phyloP scores from a whole-genome alignment of 164 flowering plant genomes.

The Dillenia turbinata region DNA sequence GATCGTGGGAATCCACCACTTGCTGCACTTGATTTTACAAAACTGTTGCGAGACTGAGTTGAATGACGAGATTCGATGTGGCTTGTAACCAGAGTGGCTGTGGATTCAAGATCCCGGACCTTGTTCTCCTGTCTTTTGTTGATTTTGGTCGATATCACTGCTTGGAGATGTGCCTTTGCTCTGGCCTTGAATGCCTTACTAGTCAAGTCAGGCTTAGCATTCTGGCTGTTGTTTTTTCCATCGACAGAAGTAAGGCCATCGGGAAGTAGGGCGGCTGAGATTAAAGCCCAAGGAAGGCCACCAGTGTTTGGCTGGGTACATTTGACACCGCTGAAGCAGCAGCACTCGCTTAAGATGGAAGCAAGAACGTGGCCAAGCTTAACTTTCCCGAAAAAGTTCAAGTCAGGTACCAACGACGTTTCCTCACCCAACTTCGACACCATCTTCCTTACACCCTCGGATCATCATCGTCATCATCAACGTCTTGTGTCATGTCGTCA shows the following conservation, averaged over 20 bases:
- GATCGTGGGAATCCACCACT: too few relatives aligned
- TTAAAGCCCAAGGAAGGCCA: constrained; percentile 72
- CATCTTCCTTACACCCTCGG: not conserved
- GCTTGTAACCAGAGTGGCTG: too few relatives aligned
- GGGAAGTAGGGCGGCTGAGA: constrained; percentile 91
- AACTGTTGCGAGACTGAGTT: too few relatives aligned
- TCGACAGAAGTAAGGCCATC: constrained; percentile 48
- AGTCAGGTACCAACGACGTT: constrained; percentile 22
- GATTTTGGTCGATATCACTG: too few relatives aligned
- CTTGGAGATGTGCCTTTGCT: too few relatives aligned
- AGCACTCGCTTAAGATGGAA: constrained; percentile 75
- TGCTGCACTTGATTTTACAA: too few relatives aligned
- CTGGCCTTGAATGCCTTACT: too few relatives aligned
- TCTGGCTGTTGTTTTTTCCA: too few relatives aligned
- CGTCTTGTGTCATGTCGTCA: not conserved
- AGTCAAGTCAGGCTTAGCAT: too few relatives aligned
- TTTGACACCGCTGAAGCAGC: constrained; percentile 77
- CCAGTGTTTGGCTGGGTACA: constrained; percentile 81
- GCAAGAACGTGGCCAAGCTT: constrained; percentile 73
- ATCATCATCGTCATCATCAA: not conserved
- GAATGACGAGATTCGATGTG: too few relatives aligned
- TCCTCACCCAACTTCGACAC: constrained; percentile 18
- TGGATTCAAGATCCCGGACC: too few relatives aligned
- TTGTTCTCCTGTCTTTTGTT: too few relatives aligned
- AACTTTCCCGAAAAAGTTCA: constrained; percentile 83